These are phyloP conservation scores for Mastigamoeba balamuthi DNA, from an alignment of 78 protist species.

Conservation along the genomic window DNA sequence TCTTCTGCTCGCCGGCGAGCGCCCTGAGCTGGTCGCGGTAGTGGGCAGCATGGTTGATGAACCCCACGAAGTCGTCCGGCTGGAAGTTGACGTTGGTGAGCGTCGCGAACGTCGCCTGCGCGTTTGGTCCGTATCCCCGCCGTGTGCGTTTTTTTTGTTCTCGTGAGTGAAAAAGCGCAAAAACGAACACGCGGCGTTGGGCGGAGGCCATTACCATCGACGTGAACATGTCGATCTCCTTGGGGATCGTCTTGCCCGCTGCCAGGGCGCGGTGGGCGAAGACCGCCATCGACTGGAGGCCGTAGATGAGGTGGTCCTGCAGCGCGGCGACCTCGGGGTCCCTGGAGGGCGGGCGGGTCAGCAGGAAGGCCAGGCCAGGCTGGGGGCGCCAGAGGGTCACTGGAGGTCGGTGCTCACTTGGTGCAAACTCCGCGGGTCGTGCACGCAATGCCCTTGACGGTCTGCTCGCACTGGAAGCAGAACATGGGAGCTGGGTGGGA, in stretches of 20 bases:
- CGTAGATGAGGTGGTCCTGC: constrained; percentile 45
- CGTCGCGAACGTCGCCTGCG: constrained; percentile 32
- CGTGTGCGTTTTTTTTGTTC: not conserved
- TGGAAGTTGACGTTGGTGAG: constrained; percentile 74
- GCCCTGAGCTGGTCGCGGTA: not conserved
- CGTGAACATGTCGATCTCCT: not conserved
- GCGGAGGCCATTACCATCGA: not conserved
- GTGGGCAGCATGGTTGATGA: not conserved
- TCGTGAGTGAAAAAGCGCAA: not conserved
- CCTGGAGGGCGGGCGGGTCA: constrained; percentile 14
- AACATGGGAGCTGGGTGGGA: constrained; percentile 48
- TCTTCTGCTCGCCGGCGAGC: not conserved
- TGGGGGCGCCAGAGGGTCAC: not conserved
- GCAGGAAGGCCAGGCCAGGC: not conserved
- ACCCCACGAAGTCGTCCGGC: constrained; percentile 1
- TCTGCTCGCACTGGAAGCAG: constrained; percentile 78
- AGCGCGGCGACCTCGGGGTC: constrained; percentile 54
- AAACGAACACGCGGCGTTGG: not conserved
- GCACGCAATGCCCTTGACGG: constrained; percentile 49
- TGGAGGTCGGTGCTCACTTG: too few species aligned
- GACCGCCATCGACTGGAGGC: not conserved
- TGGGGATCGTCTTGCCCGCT: not conserved
- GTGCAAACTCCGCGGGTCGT: constrained; percentile 37
- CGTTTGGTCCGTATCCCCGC: not conserved
- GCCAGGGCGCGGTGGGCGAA: constrained; percentile 7